Percentiles rank a stretch among this genome's conserved stretches.
These are phyloP conservation scores for Pleurotus eryngii DNA, from an alignment of 768 basidiomycete species.

Conservation along the genomic window DNA sequence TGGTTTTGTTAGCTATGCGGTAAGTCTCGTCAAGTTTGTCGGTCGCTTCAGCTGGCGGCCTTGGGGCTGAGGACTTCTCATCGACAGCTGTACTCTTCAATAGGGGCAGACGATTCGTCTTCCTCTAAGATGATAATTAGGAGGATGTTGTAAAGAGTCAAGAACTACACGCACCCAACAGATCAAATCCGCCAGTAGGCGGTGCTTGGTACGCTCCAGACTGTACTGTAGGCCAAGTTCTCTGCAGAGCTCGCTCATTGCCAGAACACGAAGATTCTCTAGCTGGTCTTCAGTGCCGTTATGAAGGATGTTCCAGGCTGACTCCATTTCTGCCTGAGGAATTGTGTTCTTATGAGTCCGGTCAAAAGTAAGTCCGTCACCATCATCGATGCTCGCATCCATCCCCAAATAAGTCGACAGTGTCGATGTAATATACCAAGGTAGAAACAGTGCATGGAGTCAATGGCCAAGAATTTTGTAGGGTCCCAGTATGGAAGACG, in stretches of 20 bases:
- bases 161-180: no score
- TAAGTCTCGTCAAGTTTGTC: no score
- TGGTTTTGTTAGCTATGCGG: no score
- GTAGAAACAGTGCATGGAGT: conserved; percentile 11
- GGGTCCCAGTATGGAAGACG: conserved; percentile 11
- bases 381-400: conserved; percentile 1
- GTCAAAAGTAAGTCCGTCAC: background rate
- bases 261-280: background rate
- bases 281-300: background rate
- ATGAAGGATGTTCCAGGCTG: background rate
- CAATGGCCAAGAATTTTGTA: conserved; percentile 4
- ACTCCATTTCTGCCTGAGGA: no score
- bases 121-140: no score
- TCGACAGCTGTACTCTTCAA: no score
- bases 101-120: no score
- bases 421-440: background rate
- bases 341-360: background rate
- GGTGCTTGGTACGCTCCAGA: background rate
- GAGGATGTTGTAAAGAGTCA: no score
- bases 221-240: background rate
- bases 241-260: background rate
- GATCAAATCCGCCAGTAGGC: background rate
- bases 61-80: no score
- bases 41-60: no score
- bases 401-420: conserved; percentile 9